Evolutionary conservation across 345 rosid genomes (phyloP), one percentile per base, ranked within the genome.

Genomic region (Euphorbia pulcherrima): DNA sequence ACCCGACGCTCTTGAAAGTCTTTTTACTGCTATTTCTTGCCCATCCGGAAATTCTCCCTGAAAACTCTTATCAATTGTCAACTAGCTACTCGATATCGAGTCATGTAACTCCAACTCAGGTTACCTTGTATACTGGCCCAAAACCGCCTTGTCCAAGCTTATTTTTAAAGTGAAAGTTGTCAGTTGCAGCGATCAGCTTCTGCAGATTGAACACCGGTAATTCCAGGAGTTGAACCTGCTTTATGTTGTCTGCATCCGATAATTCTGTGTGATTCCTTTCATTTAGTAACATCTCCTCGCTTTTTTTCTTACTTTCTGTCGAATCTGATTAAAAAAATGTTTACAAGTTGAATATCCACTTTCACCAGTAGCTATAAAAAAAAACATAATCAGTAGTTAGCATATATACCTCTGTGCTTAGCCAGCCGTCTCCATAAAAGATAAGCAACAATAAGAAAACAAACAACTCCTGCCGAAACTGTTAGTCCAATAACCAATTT

Each of bases 61-160:
- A 30, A 61, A 18, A 23, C 9, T 4, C 24, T 12, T 16, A 16
- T 62, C 0, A 33, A 33, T 20, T 10, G 11, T 14, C 28, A n/a
- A 70, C 10, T 40, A 39, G 6, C 6, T 29, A 9, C 23, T 53
- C 5, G 23, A 53, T 23, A 7, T 53, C 20, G 8, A 53, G 3
- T 9, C 3, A 9, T 21, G 14, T 8, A 53, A 53, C 57, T 53
- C 57, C 57, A 53, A 21, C 2, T 0, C 5, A 53, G 11, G 41
- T 60, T 75, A 79, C 86, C 81, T 26, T 67, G 72, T 79, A 81
- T 1, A 81, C 82, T 0, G 83, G 77, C 27, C 83, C 85, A 28
- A 82, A 82, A 21, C 85, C 81, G 4, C 83, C 85, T 65, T 79
- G 61, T 20, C 85, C 85, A 1, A 79, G 74, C 58, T 77, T 69